Evolutionary conservation across 1,284 basidiomycete species (phyloP).

Genomic region (Moniliophthora roreri): DNA sequence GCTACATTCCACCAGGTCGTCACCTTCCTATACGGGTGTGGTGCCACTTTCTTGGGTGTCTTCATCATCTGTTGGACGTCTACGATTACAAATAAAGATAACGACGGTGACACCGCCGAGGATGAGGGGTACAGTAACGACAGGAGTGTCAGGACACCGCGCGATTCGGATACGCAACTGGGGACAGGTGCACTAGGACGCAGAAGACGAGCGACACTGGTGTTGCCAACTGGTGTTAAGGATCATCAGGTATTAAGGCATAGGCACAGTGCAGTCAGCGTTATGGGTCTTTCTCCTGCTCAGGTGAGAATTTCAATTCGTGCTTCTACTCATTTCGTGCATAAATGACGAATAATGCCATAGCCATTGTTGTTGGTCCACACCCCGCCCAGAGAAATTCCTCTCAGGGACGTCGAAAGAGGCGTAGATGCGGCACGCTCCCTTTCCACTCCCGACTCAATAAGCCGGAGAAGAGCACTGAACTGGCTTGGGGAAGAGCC

Average conservation of each 20-base stretch:
- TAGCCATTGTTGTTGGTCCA: constrained; percentile 64
- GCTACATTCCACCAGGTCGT: constrained; percentile 81
- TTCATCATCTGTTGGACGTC: constrained; percentile 72
- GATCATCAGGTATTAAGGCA: constrained; percentile 46
- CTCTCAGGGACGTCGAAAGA: constrained; percentile 32
- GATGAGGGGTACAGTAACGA: constrained; percentile 17
- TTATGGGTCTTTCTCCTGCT: constrained; percentile 72
- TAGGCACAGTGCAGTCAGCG: constrained; percentile 54
- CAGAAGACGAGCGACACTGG: constrained; percentile 39
- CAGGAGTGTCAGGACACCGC: not conserved
- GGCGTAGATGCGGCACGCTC: constrained; percentile 16
- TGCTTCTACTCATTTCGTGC: constrained; percentile 1
- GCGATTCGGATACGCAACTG: constrained; percentile 24
- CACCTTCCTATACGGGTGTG: constrained; percentile 84
- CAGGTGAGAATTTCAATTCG: constrained; percentile 59
- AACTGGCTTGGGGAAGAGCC: constrained; percentile 43
- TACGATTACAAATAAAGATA: constrained; percentile 24
- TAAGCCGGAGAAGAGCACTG: constrained; percentile 39
- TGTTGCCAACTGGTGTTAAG: constrained; percentile 42
- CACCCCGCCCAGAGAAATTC: constrained; percentile 55
- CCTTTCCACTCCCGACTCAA: constrained; percentile 29
- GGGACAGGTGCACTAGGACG: constrained; percentile 32
- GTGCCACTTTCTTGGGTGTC: constrained; percentile 83
- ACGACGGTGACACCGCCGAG: constrained; percentile 24
- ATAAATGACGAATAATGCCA: constrained; percentile 6